These are phyloP conservation scores for Blastomyces silverae DNA, from an alignment of 2,329 filamentous ascomycete genomes.

Conservation along the genomic window DNA sequence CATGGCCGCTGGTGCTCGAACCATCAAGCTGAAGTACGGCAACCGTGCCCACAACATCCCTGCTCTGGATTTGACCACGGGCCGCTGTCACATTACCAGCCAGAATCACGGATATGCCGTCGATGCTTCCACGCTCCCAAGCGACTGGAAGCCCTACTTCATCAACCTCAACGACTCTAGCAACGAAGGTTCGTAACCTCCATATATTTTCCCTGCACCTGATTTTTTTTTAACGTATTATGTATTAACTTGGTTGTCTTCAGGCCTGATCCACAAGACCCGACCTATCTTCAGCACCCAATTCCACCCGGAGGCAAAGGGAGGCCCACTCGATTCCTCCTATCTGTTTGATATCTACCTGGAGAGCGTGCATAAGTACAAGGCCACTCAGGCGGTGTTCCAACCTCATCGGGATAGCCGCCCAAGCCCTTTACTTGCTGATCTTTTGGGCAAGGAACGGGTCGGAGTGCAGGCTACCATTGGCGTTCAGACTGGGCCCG, in stretches of 20 bases:
- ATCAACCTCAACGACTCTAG: constrained; percentile 96
- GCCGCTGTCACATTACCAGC: constrained; percentile 95
- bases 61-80: constrained; percentile 85
- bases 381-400: constrained; percentile 68
- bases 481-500: constrained; percentile 39
- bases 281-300: constrained; percentile 97
- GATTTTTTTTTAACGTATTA: neutral
- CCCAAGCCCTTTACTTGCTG: constrained; percentile 79
- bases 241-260: constrained; percentile 18
- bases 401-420: constrained; percentile 71
- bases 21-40: constrained; percentile 97
- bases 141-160: constrained; percentile 96
- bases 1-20: constrained; percentile 77
- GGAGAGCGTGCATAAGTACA: constrained; percentile 81
- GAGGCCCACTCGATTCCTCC: constrained; percentile 88
- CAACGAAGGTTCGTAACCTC: constrained; percentile 65
- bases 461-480: constrained; percentile 75
- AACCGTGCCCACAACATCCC: constrained; percentile 99
- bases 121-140: constrained; percentile 71
- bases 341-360: constrained; percentile 97
- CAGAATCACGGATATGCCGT: constrained; percentile 99
- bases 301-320: constrained; percentile 98
- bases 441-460: constrained; percentile 87
- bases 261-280: constrained; percentile 83
- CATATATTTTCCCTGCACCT: constrained; percentile 7